Conservation (phyloP, 1,284 basidiomycete species). For the Anthracocystis setariae region DNA sequence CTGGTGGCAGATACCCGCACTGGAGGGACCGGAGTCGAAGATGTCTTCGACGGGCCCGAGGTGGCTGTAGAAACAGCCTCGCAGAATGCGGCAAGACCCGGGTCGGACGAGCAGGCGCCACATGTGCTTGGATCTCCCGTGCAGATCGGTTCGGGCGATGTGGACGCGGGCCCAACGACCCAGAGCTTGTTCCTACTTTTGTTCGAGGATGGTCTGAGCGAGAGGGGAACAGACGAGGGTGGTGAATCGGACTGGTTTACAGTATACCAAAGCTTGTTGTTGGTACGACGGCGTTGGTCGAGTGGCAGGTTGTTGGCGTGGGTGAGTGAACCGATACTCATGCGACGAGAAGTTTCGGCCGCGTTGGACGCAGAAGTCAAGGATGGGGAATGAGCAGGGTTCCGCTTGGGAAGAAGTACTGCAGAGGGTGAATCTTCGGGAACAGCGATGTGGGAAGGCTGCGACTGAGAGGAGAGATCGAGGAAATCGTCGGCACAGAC, state of each 20-base stretch:
- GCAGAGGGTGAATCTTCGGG: slow-evolving; percentile 26
- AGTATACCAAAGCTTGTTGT: slow-evolving; percentile 47
- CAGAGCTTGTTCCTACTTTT: slow-evolving; percentile 37
- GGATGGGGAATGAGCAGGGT: not conserved
- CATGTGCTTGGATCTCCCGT: slow-evolving; percentile 55
- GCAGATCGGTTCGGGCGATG: slow-evolving; percentile 28
- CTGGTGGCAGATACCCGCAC: slow-evolving; percentile 2
- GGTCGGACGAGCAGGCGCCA: slow-evolving; percentile 50
- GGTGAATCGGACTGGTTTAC: slow-evolving; percentile 22
- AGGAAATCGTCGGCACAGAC: slow-evolving; percentile 55
- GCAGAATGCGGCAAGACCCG: slow-evolving; percentile 54
- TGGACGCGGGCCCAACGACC: slow-evolving; percentile 13
- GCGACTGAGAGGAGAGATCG: slow-evolving; percentile 19
- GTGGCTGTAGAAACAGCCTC: slow-evolving; percentile 46
- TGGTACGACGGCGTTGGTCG: slow-evolving; percentile 20
- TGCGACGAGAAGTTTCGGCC: slow-evolving; percentile 22
- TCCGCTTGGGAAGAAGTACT: slow-evolving; percentile 31
- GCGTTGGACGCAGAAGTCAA: not conserved
- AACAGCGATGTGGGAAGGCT: slow-evolving; percentile 34
- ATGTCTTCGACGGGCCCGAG: not conserved
- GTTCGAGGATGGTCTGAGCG: slow-evolving; percentile 7
- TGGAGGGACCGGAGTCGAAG: not conserved
- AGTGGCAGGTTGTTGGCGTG: slow-evolving; percentile 26
- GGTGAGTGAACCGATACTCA: slow-evolving; percentile 47
- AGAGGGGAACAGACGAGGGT: slow-evolving; percentile 25